Evolutionary conservation across 805 yeast genomes (phyloP).

Genomic region (Cyberlindnera meyerae): DNA sequence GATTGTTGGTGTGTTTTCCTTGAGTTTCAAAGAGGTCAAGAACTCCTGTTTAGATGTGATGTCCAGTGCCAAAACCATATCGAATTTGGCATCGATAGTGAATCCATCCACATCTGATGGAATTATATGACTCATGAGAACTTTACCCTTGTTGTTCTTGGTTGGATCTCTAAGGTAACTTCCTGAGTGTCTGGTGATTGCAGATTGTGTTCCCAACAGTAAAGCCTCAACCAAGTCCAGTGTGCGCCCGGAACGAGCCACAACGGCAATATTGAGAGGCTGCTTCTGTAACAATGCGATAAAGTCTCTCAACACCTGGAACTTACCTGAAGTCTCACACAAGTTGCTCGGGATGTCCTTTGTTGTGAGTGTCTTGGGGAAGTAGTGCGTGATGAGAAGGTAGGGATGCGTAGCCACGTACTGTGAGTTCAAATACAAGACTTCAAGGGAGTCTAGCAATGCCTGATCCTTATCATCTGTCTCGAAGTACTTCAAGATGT

Average conservation of each 20-base stretch:
- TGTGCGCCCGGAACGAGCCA: conserved; percentile 63
- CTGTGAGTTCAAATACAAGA: conserved; percentile 70
- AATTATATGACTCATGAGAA: conserved; percentile 18
- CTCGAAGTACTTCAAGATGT: conserved; percentile 82
- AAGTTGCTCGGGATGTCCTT: conserved; percentile 68
- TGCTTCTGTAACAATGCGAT: conserved; percentile 47
- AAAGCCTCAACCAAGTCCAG: conserved; percentile 73
- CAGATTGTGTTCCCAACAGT: conserved; percentile 54
- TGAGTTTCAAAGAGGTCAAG: conserved; percentile 29
- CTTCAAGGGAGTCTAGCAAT: conserved; percentile 68
- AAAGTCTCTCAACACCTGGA: conserved; percentile 62
- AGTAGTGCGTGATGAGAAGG: conserved; percentile 72
- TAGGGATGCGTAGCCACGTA: conserved; percentile 88
- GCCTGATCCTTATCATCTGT: conserved; percentile 46
- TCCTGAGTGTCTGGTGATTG: conserved; percentile 58
- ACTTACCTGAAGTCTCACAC: conserved; percentile 80
- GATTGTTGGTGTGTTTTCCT: conserved; percentile 47
- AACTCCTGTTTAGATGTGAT: conserved; percentile 44
- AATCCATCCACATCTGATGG: conserved; percentile 17
- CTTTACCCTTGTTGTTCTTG: conserved; percentile 27
- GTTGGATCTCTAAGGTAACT: conserved; percentile 50
- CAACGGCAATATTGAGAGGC: conserved; percentile 55
- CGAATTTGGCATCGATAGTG: conserved; percentile 34
- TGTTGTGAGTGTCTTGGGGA: conserved; percentile 72
- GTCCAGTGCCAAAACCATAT: conserved; percentile 61